Conservation (phyloP, 1,139 yeast genomes). For the Kurtzmaniella quercitrusa region DNA sequence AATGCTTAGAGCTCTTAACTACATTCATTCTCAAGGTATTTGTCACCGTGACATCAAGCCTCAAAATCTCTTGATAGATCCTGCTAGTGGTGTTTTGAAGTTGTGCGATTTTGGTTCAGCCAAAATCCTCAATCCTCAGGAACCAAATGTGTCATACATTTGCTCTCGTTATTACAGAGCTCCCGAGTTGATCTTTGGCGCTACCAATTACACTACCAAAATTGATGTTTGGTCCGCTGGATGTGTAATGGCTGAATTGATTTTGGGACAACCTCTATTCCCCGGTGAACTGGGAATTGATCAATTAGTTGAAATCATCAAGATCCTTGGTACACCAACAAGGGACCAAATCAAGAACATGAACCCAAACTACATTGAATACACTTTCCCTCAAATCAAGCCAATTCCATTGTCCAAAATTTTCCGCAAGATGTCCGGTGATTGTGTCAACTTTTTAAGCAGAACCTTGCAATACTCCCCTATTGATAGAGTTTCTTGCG, state of each 20-base stretch:
- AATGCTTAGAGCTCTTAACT: slow-evolving; percentile 84
- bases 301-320: slow-evolving; percentile 94
- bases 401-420: slow-evolving; percentile 88
- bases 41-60: slow-evolving; percentile 98
- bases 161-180: slow-evolving; percentile 97
- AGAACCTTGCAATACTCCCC: slow-evolving; percentile 75
- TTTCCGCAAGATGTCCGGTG: slow-evolving; percentile 62
- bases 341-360: slow-evolving; percentile 88
- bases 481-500: slow-evolving; percentile 61
- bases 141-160: slow-evolving; percentile 93
- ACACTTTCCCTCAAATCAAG: slow-evolving; percentile 91
- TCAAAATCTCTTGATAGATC: slow-evolving; percentile 86
- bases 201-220: slow-evolving; percentile 91
- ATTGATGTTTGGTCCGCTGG: slow-evolving; percentile 98
- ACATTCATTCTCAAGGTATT: slow-evolving; percentile 85
- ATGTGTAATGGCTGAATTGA: slow-evolving; percentile 95
- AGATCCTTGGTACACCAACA: slow-evolving; percentile 92
- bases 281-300: slow-evolving; percentile 98
- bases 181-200: slow-evolving; percentile 88
- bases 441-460: slow-evolving; percentile 60
- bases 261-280: slow-evolving; percentile 92
- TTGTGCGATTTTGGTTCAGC: slow-evolving; percentile 99
- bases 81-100: slow-evolving; percentile 76
- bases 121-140: slow-evolving; percentile 80
- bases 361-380: slow-evolving; percentile 98